Percentiles rank a stretch among this genome's conserved stretches.
These are phyloP conservation scores for Rosa rugosa DNA, from an alignment of 306 rosid species.

Conservation along the genomic window DNA sequence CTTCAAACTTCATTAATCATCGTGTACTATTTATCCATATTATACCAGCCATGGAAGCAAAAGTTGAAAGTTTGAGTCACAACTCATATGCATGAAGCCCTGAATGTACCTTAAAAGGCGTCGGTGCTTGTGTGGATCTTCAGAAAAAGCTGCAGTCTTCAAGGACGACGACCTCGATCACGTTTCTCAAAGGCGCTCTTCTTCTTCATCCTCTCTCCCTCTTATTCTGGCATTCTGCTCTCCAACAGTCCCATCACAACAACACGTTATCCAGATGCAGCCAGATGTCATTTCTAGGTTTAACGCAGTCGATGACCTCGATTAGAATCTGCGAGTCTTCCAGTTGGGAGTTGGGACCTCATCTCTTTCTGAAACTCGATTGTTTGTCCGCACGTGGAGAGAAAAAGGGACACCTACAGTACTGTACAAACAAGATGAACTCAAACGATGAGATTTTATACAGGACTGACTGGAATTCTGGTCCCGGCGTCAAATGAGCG, in stretches of 20 bases:
- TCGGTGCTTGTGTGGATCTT: conserved; percentile 4
- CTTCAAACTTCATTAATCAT: neutral
- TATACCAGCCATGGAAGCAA: neutral
- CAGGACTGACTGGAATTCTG: neutral
- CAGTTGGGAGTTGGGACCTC: no score
- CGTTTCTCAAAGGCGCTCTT: neutral
- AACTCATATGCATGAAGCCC: neutral
- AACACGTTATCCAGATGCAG: neutral
- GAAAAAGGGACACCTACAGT: neutral
- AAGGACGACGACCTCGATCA: neutral
- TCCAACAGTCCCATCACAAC: neutral
- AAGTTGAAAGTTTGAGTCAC: neutral
- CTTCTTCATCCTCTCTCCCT: neutral
- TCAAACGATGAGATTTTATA: neutral
- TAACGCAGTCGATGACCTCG: neutral
- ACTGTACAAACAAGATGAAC: neutral
- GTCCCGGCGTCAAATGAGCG: neutral
- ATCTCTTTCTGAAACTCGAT: neutral
- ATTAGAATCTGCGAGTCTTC: neutral
- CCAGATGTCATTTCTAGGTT: conserved; percentile 1
- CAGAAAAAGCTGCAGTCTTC: neutral
- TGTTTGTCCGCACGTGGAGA: neutral
- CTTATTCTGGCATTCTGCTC: neutral
- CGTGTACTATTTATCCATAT: neutral
- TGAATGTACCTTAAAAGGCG: neutral